These are phyloP conservation scores for Xylariaceae sp. DNA, from an alignment of 2,329 filamentous ascomycete genomes.

Conservation along the genomic window DNA sequence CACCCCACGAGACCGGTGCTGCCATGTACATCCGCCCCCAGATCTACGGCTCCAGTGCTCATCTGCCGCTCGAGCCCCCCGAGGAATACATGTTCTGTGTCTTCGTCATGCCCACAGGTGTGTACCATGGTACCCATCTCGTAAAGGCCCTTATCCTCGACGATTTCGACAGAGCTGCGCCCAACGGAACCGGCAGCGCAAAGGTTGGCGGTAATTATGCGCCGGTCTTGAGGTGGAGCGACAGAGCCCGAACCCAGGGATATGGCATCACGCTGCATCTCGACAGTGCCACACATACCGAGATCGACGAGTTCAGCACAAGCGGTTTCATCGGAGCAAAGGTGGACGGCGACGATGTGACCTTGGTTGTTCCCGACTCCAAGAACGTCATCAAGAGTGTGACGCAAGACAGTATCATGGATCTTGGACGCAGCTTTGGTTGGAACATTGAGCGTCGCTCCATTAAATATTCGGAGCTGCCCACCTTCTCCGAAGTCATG, in stretches of 20 bases:
- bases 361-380: slow-evolving; percentile 82
- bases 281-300: slow-evolving; percentile 77
- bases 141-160: slow-evolving; percentile 88
- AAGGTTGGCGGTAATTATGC: slow-evolving; percentile 97
- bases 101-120: slow-evolving; percentile 86
- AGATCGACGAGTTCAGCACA: slow-evolving; percentile 95
- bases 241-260: slow-evolving; percentile 72
- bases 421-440: slow-evolving; percentile 73
- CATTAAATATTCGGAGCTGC: slow-evolving; percentile 63
- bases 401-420: slow-evolving; percentile 67
- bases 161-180: slow-evolving; percentile 90
- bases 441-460: slow-evolving; percentile 79
- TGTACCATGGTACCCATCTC: slow-evolving; percentile 87
- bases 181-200: slow-evolving; percentile 83
- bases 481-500: slow-evolving; percentile 68
- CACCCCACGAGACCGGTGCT: slow-evolving; percentile 82
- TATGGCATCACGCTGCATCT: slow-evolving; percentile 95
- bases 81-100: slow-evolving; percentile 92
- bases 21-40: slow-evolving; percentile 91
- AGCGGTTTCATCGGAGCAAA: slow-evolving; percentile 85
- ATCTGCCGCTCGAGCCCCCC: slow-evolving; percentile 80
- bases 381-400: slow-evolving; percentile 78
- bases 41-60: slow-evolving; percentile 81
- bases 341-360: slow-evolving; percentile 58
- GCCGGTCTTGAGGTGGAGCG: slow-evolving; percentile 83